A percentile compares a stretch with the other conserved stretches of the same genome.
phyloP scores from a whole-genome alignment of 163 green algal species.

The Volvox carteri region DNA sequence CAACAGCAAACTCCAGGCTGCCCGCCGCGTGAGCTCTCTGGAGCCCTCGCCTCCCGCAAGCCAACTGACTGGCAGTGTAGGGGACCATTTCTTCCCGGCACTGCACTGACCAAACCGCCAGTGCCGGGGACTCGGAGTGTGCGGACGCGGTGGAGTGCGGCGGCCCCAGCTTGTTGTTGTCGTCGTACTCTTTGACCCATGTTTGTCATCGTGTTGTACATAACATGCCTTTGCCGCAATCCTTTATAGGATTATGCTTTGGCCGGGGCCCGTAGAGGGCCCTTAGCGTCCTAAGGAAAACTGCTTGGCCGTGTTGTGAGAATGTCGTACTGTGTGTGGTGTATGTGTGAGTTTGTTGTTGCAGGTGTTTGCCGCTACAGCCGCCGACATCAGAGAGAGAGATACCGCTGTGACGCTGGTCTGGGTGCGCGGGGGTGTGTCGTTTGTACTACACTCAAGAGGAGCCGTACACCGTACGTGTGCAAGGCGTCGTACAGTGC shows the following conservation, averaged over 20 bases:
- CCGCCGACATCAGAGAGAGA: background rate
- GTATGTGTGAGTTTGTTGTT: background rate
- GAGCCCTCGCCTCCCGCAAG: too few species aligned
- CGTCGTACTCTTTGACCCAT: background rate
- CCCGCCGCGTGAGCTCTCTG: too few species aligned
- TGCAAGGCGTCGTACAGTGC: background rate
- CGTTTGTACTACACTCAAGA: background rate
- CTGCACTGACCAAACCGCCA: too few species aligned
- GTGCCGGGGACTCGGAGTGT: too few species aligned
- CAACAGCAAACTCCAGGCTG: too few species aligned
- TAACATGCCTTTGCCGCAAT: background rate
- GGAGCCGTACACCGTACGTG: background rate
- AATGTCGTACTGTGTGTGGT: background rate
- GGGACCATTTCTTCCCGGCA: too few species aligned
- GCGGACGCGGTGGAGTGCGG: too few species aligned
- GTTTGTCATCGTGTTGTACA: constrained; percentile 3
- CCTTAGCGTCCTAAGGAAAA: background rate
- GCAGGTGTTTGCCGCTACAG: background rate
- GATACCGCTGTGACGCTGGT: background rate
- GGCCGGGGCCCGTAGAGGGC: background rate
- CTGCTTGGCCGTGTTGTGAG: background rate
- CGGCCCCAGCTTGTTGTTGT: too few species aligned
- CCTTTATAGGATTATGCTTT: background rate
- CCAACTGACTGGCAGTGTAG: too few species aligned
- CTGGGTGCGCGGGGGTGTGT: background rate